Base-by-base conservation (phyloP, 2,329 filamentous ascomycete species). In the Penicillium griseofulvum region DNA sequence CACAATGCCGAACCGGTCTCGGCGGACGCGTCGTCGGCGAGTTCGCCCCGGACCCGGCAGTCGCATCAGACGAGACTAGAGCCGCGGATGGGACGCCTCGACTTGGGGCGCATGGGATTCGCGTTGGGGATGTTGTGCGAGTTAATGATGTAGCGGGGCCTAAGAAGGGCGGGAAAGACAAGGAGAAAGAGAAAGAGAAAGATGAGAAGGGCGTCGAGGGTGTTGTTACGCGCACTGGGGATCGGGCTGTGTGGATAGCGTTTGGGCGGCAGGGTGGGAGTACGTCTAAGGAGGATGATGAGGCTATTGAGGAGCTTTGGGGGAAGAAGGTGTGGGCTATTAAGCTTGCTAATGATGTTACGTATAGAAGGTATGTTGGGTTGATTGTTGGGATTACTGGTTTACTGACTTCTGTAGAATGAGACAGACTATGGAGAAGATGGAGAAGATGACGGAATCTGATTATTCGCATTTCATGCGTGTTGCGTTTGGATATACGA, bases 11-110 rank as follows among this genome's bases (percentile, higher is more conserved):
- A 29, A 99, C 94, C 0, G 94, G 94, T 0, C 80, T 97, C 36
- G 94, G 92, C 16, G 94, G 94, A n/a, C 89, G 91, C 61, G 91
- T 90, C 0, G 88, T 99, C 1, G 78, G 97, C 4, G 92, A 97
- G 71, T 84, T 99, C 6, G 78, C 77, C 1, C 73, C 76, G 1
- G 93, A 97, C 67, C 76, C 83, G n/a, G 89, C 91, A 0, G 82
- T 87, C 2, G 80, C 83, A 4, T 73, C 75, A 11, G 57, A 64
- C 5, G 73, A 82, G 52, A 63, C 80, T 14, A 58, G 56, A 2
- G 49, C 52, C 2, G 60, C 68, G 0, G 78, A 81, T 49, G 73
- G 19, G 70, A 78, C 57, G 66, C 59, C 62, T 74, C 41, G 68
- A 22, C 59, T 79, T n/a, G 75, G 71, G 0, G 70, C 75, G 29